Conservation (phyloP, 495 filamentous ascomycete species). For the Aspergillus conjunctus region DNA sequence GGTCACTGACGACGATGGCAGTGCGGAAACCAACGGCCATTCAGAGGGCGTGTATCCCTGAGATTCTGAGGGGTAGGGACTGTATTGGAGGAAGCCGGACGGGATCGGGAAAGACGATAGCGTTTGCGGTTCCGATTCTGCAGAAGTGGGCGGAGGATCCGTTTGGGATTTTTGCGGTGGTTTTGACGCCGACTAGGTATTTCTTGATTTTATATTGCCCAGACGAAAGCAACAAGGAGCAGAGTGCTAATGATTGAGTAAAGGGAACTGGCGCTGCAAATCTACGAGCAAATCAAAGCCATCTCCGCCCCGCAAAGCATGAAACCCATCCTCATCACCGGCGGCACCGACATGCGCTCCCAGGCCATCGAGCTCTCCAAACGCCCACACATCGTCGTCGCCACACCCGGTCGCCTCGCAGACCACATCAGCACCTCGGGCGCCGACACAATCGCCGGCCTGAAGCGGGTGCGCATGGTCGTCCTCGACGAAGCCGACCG, state of each 20-base stretch:
- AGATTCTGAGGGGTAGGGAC: slow-evolving; percentile 85
- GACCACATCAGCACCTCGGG: slow-evolving; percentile 92
- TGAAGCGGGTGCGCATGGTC: slow-evolving; percentile 77
- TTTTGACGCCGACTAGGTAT: slow-evolving; percentile 86
- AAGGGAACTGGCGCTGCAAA: slow-evolving; percentile 91
- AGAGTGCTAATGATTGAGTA: background rate
- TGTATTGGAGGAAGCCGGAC: slow-evolving; percentile 94
- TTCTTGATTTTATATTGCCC: slow-evolving; percentile 17
- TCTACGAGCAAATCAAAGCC: slow-evolving; percentile 91
- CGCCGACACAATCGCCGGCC: slow-evolving; percentile 79
- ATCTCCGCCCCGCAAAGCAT: slow-evolving; percentile 83
- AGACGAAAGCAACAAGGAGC: background rate
- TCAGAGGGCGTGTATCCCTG: slow-evolving; percentile 87
- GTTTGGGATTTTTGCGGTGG: slow-evolving; percentile 82
- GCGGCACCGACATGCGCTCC: slow-evolving; percentile 86
- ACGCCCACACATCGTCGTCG: slow-evolving; percentile 88
- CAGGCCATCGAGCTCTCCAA: slow-evolving; percentile 82
- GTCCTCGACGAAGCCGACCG: slow-evolving; percentile 97
- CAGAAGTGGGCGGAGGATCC: slow-evolving; percentile 94
- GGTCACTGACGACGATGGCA: slow-evolving; percentile 80
- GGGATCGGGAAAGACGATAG: slow-evolving; percentile 98
- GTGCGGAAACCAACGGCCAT: slow-evolving; percentile 89
- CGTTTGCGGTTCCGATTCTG: slow-evolving; percentile 90
- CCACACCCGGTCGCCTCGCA: slow-evolving; percentile 90
- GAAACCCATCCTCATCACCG: slow-evolving; percentile 83